Conservation (phyloP, 257 asterid genomes). For the Capsicum rhomboideum region DNA sequence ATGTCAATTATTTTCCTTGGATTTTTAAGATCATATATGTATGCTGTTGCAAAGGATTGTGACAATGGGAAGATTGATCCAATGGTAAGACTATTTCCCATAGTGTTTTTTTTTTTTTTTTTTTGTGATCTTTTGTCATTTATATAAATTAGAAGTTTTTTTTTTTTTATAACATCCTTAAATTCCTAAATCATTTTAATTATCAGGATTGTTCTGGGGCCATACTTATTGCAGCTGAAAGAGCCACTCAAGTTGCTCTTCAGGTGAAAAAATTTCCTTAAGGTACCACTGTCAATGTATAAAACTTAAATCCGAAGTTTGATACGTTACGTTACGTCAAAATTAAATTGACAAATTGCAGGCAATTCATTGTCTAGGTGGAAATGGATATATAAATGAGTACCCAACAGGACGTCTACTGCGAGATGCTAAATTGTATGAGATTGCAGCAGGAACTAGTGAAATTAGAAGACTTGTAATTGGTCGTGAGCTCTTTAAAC, state of each 20-base stretch:
- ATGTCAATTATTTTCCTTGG: background rate
- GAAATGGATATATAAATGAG: conserved; percentile 91
- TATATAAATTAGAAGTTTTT: background rate
- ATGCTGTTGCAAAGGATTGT: conserved; percentile 95
- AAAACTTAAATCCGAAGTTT: background rate
- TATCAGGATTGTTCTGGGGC: conserved; percentile 92
- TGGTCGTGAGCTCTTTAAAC: conserved; percentile 76
- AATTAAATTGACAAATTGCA: conserved; percentile 20
- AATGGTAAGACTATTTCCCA: conserved; percentile 30
- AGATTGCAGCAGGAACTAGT: conserved; percentile 96
- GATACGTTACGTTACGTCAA: background rate
- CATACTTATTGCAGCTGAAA: conserved; percentile 82
- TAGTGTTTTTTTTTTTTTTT: background rate
- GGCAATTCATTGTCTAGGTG: conserved; percentile 97
- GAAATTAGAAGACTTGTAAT: conserved; percentile 83
- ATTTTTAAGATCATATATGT: conserved; percentile 65
- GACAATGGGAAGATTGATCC: conserved; percentile 68
- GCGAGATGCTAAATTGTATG: conserved; percentile 88
- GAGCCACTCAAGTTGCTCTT: conserved; percentile 99
- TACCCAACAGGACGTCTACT: conserved; percentile 90
- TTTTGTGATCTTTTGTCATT: background rate
- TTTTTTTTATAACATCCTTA: too few species aligned
- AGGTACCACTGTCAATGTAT: background rate
- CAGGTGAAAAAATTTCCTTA: conserved; percentile 36
- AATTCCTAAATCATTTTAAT: background rate